Evolutionary conservation across 495 filamentous ascomycete species (phyloP).

Genomic region (Pyrenula aspistea): DNA sequence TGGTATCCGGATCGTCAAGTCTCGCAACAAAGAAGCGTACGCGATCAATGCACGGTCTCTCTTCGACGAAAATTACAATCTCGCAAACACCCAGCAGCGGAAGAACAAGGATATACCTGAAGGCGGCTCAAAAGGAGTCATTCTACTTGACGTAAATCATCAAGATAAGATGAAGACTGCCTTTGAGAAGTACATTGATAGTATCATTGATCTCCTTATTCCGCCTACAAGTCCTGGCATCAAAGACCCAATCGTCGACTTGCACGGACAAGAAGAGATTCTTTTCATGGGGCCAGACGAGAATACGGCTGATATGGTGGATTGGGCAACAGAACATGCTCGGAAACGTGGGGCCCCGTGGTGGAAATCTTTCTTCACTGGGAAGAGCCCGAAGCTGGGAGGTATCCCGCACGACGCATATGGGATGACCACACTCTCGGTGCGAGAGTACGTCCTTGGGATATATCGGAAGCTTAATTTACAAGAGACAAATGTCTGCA

Average conservation of each 20-base stretch:
- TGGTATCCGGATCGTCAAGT: slow-evolving; percentile 97
- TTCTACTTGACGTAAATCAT: slow-evolving; percentile 83
- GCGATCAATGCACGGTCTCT: slow-evolving; percentile 89
- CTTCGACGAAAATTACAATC: slow-evolving; percentile 97
- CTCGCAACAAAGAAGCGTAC: slow-evolving; percentile 86
- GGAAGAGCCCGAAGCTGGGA: slow-evolving; percentile 89
- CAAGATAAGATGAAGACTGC: slow-evolving; percentile 85
- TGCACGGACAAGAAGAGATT: slow-evolving; percentile 89
- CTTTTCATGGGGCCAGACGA: slow-evolving; percentile 98
- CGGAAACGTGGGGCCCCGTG: slow-evolving; percentile 78
- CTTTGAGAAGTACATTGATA: slow-evolving; percentile 99
- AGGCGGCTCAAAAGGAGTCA: slow-evolving; percentile 95
- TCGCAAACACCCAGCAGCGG: slow-evolving; percentile 96
- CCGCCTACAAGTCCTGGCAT: slow-evolving; percentile 86
- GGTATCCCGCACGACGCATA: slow-evolving; percentile 94
- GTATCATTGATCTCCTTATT: slow-evolving; percentile 86
- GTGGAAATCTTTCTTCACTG: slow-evolving; percentile 99
- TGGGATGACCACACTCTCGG: slow-evolving; percentile 95
- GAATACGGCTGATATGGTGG: slow-evolving; percentile 93
- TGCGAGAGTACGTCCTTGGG: slow-evolving; percentile 87
- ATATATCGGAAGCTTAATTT: slow-evolving; percentile 93
- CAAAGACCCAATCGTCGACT: slow-evolving; percentile 95
- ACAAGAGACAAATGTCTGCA: slow-evolving; percentile 68
- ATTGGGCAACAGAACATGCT: slow-evolving; percentile 97
- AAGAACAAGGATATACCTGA: slow-evolving; percentile 99